phyloP scores from a whole-genome alignment of 2,329 filamentous ascomycete genomes.

The Mycosphaerella arachidis region DNA sequence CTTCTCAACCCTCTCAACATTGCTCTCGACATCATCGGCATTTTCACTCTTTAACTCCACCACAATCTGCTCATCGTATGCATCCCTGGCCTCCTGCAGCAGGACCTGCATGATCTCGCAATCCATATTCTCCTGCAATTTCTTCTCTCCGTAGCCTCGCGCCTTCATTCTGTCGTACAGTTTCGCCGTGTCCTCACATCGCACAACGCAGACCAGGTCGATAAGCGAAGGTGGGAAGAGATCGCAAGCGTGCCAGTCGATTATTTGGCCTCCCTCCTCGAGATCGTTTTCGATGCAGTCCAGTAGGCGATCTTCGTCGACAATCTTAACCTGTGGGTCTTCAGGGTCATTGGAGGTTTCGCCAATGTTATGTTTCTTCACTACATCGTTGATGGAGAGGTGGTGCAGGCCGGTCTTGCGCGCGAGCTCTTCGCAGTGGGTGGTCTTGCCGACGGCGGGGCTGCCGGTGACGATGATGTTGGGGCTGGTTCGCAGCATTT shows the following conservation, averaged over 20 bases:
- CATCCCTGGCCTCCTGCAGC: conserved; percentile 80
- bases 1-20: conserved; percentile 73
- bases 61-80: conserved; percentile 81
- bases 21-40: conserved; percentile 79
- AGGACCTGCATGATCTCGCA: conserved; percentile 97
- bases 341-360: conserved; percentile 72
- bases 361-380: conserved; percentile 82
- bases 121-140: conserved; percentile 93
- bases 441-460: conserved; percentile 92
- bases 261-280: conserved; percentile 73
- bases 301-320: conserved; percentile 89
- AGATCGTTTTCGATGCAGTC: conserved; percentile 84
- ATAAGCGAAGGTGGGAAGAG: conserved; percentile 91
- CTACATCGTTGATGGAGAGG: conserved; percentile 82
- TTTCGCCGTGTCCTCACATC: conserved; percentile 66
- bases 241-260: conserved; percentile 98
- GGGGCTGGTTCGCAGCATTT: conserved; percentile 50
- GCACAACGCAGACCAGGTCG: conserved; percentile 86
- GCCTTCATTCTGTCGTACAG: conserved; percentile 79
- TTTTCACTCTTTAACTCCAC: conserved; percentile 82
- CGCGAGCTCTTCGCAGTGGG: conserved; percentile 78
- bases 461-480: conserved; percentile 96
- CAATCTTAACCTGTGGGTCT: conserved; percentile 80
- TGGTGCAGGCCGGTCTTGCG: conserved; percentile 73
- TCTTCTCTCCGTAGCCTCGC: conserved; percentile 76